A percentile compares a stretch with the other conserved stretches of the same genome.
Evolutionary conservation across 1,139 yeast genomes (phyloP).

Genomic region (Geotrichum bryndzae): DNA sequence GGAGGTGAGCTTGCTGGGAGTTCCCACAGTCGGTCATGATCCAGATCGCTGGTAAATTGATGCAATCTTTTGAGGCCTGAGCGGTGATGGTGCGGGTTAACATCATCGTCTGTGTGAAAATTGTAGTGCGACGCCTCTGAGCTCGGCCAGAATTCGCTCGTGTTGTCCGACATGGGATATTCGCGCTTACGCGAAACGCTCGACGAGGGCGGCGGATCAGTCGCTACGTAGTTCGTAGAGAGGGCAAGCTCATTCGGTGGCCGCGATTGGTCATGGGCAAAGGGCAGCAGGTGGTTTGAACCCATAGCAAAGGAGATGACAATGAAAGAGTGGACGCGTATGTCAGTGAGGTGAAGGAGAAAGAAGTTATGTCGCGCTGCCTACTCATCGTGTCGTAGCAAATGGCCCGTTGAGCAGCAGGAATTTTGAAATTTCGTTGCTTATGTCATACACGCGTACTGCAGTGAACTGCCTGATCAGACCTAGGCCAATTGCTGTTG

Average conservation of each 20-base stretch:
- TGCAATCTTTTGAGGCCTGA: constrained; percentile 5
- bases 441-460: neutral
- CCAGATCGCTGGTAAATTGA: constrained; percentile 8
- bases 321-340: neutral
- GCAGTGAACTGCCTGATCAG: neutral
- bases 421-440: neutral
- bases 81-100: constrained; percentile 19
- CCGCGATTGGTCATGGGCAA: constrained; percentile 30
- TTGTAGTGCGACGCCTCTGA: constrained; percentile 24
- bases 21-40: constrained; percentile 19
- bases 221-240: neutral
- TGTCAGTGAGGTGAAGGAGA: neutral
- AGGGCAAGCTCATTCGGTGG: constrained; percentile 27
- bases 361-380: neutral
- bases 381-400: neutral
- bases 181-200: constrained; percentile 29
- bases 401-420: neutral
- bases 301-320: neutral
- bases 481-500: neutral
- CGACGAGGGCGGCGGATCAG: neutral
- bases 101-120: constrained; percentile 26
- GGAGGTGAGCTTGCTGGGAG: constrained; percentile 27
- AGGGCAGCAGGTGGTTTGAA: constrained; percentile 27
- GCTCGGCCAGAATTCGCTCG: constrained; percentile 9
- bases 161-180: constrained; percentile 25